Evolutionary conservation across 352 stramenopile species (phyloP), one percentile per base, ranked within the genome.

Genomic region (Pilasporangium apinafurcum): DNA sequence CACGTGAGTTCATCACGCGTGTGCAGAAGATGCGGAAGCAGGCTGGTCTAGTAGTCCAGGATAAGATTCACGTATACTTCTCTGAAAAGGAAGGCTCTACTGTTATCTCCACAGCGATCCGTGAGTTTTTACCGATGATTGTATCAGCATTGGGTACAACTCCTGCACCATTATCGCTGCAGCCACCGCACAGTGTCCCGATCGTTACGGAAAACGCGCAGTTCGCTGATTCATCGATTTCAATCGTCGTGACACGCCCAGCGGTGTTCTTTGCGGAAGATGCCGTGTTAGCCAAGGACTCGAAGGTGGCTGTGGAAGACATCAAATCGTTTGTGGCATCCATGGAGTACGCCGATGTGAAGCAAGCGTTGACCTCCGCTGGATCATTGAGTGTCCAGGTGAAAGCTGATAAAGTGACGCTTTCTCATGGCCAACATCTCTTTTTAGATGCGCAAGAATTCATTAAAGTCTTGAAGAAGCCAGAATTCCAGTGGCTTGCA

Each of bases 11-110:
- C 37, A 96, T 99, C 49, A 99, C 96, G 55, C 86, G 91, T 30
- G 94, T 99, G 55, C 97, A 99, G 65, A 98, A 99, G 69, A 71
- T 99, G 39, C 81, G 97, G 29, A 99, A 99, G 73, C 92, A 86
- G 56, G 86, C 93, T 12, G 95, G 95, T 5, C 72, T 99, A 5
- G 86, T 96, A 42, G 63, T 98, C 27, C 83, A 86, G 53, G 96
- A 99, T 70, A 88, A 95, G 56, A 95, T 99, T 49, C 93, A 98
- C 53, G 90, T 98, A 5, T 98, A 96, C 72, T 98, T 94, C 44
- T 38, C 68, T 34, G 78, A 98, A 58, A 56, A 86, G 38, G 62
- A 67, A 3, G 79, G 69, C 22, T 68, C 81, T 31, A 44, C 45
- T 32, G 55, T 63, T 10, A 88, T 92, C 59, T 63, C 74, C 6